A percentile compares a stretch with the other conserved stretches of the same genome.
phyloP scores from a whole-genome alignment of 768 basidiomycete species.

The Agrocybe pediades region DNA sequence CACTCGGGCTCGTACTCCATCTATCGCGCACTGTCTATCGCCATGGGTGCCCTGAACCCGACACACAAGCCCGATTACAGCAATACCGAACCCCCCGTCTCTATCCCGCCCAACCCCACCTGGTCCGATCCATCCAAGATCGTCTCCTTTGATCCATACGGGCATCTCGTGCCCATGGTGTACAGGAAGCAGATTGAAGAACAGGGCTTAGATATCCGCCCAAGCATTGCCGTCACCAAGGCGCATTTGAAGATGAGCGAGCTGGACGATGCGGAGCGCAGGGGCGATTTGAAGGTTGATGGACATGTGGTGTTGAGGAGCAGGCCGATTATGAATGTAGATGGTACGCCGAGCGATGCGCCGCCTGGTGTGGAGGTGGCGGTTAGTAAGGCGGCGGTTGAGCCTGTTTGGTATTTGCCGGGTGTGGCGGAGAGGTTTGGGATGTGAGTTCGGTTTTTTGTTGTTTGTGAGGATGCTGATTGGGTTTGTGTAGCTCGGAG shows the following conservation, averaged over 20 bases:
- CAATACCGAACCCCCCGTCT: slow-evolving; percentile 82
- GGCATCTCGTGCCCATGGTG: slow-evolving; percentile 79
- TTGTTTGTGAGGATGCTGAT: not conserved
- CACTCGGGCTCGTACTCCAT: slow-evolving; percentile 94
- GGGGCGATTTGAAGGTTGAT: slow-evolving; percentile 75
- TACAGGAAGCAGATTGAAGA: slow-evolving; percentile 64
- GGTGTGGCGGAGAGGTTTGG: slow-evolving; percentile 93
- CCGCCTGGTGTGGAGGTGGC: slow-evolving; percentile 85
- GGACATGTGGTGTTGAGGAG: slow-evolving; percentile 81
- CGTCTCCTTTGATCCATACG: slow-evolving; percentile 93
- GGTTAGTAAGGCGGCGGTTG: slow-evolving; percentile 92
- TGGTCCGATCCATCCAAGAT: slow-evolving; percentile 84
- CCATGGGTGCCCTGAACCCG: slow-evolving; percentile 80
- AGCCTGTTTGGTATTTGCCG: slow-evolving; percentile 95
- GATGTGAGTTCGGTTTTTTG: slow-evolving; percentile 59
- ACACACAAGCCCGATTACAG: slow-evolving; percentile 82
- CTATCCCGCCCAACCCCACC: slow-evolving; percentile 71
- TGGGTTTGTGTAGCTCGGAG: slow-evolving; percentile 60
- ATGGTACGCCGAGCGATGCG: slow-evolving; percentile 56
- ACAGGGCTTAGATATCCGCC: slow-evolving; percentile 79
- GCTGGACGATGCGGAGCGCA: slow-evolving; percentile 78
- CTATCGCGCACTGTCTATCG: slow-evolving; percentile 91
- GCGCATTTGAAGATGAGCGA: slow-evolving; percentile 96
- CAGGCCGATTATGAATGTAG: slow-evolving; percentile 59
- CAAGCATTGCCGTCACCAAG: slow-evolving; percentile 91